Percentiles rank a stretch among this genome's conserved stretches.
These are phyloP conservation scores for Solanum microdontum DNA, from an alignment of 257 asterid genomes.

Conservation along the genomic window DNA sequence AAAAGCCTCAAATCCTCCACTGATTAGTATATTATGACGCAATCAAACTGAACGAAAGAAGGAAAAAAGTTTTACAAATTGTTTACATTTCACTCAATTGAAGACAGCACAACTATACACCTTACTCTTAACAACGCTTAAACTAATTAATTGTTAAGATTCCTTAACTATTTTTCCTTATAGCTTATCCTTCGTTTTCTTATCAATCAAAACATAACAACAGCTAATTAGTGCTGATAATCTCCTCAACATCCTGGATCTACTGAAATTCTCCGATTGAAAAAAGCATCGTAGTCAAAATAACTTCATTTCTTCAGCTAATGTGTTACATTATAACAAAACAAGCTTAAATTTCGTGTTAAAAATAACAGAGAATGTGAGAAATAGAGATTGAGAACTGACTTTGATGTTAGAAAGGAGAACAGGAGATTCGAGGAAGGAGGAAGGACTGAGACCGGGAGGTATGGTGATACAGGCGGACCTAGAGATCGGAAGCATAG, in stretches of 20 bases:
- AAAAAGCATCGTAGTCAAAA: neutral
- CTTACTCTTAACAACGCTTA: neutral
- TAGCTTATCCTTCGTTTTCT: neutral
- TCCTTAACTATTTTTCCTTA: neutral
- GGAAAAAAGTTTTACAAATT: neutral
- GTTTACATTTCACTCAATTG: neutral
- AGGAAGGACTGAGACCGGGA: slow-evolving; percentile 91
- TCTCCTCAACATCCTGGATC: neutral
- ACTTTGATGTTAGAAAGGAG: slow-evolving; percentile 94
- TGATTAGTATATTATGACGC: neutral
- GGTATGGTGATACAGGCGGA: slow-evolving; percentile 76
- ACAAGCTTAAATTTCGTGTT: neutral
- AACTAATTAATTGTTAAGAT: neutral
- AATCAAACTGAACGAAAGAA: neutral
- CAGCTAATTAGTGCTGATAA: neutral
- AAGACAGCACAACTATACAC: slow-evolving; percentile 3
- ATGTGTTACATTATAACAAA: neutral
- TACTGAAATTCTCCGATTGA: neutral
- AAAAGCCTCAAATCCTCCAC: slow-evolving; percentile 31
- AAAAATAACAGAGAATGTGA: neutral
- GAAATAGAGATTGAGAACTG: neutral
- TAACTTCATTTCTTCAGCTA: neutral
- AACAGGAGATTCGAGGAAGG: slow-evolving; percentile 92
- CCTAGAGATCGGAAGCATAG: slow-evolving; percentile 98
- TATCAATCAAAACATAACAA: neutral